These are phyloP conservation scores for Platanthera guangdongensis DNA, from an alignment of 106 monocot genomes.

Conservation along the genomic window DNA sequence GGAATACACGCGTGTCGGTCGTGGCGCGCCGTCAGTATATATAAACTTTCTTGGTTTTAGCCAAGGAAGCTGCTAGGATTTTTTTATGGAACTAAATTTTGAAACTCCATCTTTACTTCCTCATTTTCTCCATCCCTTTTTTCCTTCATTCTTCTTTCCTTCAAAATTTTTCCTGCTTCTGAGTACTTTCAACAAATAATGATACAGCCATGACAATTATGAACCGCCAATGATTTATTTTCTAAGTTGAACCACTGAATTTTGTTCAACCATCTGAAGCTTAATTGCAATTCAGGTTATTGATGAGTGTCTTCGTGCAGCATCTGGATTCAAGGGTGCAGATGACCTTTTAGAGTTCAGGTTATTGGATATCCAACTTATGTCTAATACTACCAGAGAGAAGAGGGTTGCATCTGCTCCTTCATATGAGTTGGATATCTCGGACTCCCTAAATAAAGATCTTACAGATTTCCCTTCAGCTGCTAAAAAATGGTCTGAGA, in stretches of 20 bases:
- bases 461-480: constrained; percentile 29
- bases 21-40: neutral
- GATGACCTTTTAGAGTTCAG: constrained; percentile 65
- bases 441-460: constrained; percentile 13
- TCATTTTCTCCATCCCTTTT: neutral
- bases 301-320: constrained; percentile 90
- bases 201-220: neutral
- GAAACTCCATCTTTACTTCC: neutral
- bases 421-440: constrained; percentile 39
- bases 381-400: constrained; percentile 36
- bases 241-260: neutral
- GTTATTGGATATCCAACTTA: constrained; percentile 56
- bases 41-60: neutral
- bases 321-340: constrained; percentile 85
- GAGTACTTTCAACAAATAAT: neutral
- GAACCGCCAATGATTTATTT: neutral
- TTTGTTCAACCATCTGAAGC: constrained; percentile 4
- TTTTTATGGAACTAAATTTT: neutral
- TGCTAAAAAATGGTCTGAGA: constrained; percentile 50
- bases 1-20: too few relatives aligned
- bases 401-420: constrained; percentile 79
- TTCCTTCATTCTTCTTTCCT: neutral
- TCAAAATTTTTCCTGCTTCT: neutral
- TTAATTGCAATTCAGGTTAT: constrained; percentile 51
- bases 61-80: neutral